A percentile compares a stretch with the other conserved stretches of the same genome.
Conservation (phyloP, 805 yeast species). For the Danielia oregonensis region DNA sequence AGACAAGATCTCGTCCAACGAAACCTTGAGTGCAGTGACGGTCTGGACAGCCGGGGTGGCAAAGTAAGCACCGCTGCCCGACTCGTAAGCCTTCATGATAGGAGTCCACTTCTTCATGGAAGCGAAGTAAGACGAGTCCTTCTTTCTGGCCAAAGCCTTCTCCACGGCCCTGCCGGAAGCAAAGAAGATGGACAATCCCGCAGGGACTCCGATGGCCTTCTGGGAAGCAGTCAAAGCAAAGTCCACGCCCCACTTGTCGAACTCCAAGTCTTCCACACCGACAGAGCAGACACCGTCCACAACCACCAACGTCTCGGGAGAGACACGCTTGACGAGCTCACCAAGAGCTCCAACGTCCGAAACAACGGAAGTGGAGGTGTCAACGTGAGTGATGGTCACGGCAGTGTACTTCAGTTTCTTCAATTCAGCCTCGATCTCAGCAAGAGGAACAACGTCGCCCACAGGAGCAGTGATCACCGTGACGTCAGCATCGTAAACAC, state of each 20-base stretch:
- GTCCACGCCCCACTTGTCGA: slow-evolving; percentile 88
- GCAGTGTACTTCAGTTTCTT: slow-evolving; percentile 51
- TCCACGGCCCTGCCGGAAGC: slow-evolving; percentile 72
- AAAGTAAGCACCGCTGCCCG: slow-evolving; percentile 75
- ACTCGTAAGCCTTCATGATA: slow-evolving; percentile 80
- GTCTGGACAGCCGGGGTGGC: slow-evolving; percentile 97
- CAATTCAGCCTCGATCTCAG: slow-evolving; percentile 54
- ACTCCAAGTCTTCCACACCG: slow-evolving; percentile 81
- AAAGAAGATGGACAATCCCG: slow-evolving; percentile 79
- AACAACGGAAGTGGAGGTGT: slow-evolving; percentile 93
- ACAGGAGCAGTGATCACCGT: slow-evolving; percentile 68
- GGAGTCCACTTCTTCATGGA: slow-evolving; percentile 84
- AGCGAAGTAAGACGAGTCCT: slow-evolving; percentile 58
- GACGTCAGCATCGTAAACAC: slow-evolving; percentile 70
- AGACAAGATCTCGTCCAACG: slow-evolving; percentile 67
- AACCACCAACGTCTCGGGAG: slow-evolving; percentile 78
- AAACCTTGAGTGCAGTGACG: slow-evolving; percentile 72
- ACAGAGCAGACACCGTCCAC: slow-evolving; percentile 96
- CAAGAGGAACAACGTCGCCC: slow-evolving; percentile 66
- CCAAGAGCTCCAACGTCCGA: slow-evolving; percentile 65
- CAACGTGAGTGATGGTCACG: slow-evolving; percentile 90
- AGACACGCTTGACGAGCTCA: slow-evolving; percentile 51
- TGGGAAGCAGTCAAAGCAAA: slow-evolving; percentile 89
- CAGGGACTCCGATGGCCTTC: slow-evolving; percentile 92
- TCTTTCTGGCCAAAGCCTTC: slow-evolving; percentile 48